Base-by-base conservation (phyloP, 2,329 filamentous ascomycete species). In the Xylariaceae sp. region DNA sequence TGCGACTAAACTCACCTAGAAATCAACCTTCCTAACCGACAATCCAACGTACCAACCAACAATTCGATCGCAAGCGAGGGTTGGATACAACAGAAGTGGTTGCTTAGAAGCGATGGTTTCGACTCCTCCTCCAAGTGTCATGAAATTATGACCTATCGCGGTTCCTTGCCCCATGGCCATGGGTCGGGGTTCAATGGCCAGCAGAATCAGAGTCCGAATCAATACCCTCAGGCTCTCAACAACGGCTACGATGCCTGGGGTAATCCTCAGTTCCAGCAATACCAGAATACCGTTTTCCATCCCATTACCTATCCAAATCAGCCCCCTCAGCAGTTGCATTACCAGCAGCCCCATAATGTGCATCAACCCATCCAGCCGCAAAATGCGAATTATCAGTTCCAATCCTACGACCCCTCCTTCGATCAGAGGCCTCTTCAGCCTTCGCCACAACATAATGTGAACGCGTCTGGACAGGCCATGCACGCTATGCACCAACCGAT, bases 111-210 rank as follows among this genome's bases (percentile, higher is more conserved):
- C 48, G 50, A 57, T 55, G 46, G 57, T 54, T 47, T 61, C 52
- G 48, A 64, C 54, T 50, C 59, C 54, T 50, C 59, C 57, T 49
- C 46, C 49, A 45, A 62, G 55, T 58, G 63, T 57, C 54, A 68
- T 66, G 66, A 65, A 68, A 69, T 67, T 66, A 72, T 72, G 70
- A 72, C 68, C 62, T 71, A 71, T 67, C 68, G 67, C 50, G 69
- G 67, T 61, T 65, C 66, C 41, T 53, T 66, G 43, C 70, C 70
- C 61, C 62, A 64, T 56, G 65, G 64, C 53, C 67, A 69, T 45
- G 68, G 67, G 64, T 65, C 66, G 60, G 67, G 61, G 59, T 68
- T 66, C 52, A 67, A 70, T 63, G 65, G 61, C 59, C 65, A 67
- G 29, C 62, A 63, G 47, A 53, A 51, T 43, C 59, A 32, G 32